Evolutionary conservation across 2,329 filamentous ascomycete genomes (phyloP), one percentile per base, ranked within the genome.

Genomic region (Colletotrichum sublineola): DNA sequence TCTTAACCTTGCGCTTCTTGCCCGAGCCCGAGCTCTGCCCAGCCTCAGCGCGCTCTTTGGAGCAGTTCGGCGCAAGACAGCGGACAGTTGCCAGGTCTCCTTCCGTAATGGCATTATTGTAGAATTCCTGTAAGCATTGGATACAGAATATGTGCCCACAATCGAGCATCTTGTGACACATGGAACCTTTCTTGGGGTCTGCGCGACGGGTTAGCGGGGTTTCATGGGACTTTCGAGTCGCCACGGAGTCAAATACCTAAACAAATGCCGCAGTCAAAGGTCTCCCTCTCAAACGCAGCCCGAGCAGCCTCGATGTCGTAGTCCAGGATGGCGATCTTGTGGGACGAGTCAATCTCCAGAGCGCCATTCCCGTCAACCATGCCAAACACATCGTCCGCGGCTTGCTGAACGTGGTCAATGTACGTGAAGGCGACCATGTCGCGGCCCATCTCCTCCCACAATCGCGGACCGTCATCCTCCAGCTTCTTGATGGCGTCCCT

Each of bases 81-180:
- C 92, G 92, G 40, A 99, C 92, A 9, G 89, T 89, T 61, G 90
- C 86, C 24, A 99, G 85, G 77, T 97, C 92, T 1, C 96, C 96
- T 78, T 97, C 94, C 0, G 86, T 90, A 77, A 99, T 98, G 75
- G 94, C 95, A 74, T 91, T 92, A 76, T 92, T 94, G 86, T 97
- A 98, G 76, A 96, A 98, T 77, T 96, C 94, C 74, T 94, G 92
- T 3, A 99, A 85, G 78, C 96, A 99, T n/a, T 90, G 82, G 24
- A 92, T 84, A 81, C 96, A 99, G 79, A 98, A 99, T 48, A 98
- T 94, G 79, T 99, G 96, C 0, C 90, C 91, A 80, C 96, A 99
- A 71, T 92, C 90, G 57, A 93, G 82, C 87, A 98, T 91, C 53
- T 90, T 89, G 82, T 98, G 93, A 80, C 96, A 98, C 14, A 86